These are phyloP conservation scores for Elongisporangium undulatum DNA, from an alignment of 352 stramenopile genomes.

Conservation along the genomic window DNA sequence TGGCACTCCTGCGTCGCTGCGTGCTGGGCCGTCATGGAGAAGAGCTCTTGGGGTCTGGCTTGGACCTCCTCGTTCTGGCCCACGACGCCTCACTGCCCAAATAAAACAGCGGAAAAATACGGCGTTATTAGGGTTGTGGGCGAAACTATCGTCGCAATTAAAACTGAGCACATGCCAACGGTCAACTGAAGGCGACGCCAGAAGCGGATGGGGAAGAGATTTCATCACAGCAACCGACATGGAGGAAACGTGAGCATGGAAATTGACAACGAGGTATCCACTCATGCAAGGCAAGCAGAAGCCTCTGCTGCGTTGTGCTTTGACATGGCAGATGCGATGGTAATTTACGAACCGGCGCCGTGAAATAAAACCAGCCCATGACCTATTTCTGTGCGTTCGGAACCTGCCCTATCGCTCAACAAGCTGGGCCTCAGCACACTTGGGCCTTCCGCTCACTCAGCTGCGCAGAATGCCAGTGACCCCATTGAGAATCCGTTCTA, in stretches of 20 bases:
- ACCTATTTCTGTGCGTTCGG: neutral
- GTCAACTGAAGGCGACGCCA: too few relatives aligned
- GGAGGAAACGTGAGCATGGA: too few relatives aligned
- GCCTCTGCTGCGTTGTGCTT: too few relatives aligned
- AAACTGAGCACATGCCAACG: neutral
- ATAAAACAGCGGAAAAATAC: neutral
- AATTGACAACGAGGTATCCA: too few relatives aligned
- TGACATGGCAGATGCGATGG: neutral
- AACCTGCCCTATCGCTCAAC: neutral
- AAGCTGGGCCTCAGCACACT: neutral
- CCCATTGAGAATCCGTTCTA: neutral
- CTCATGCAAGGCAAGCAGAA: too few relatives aligned
- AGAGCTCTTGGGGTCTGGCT: neutral
- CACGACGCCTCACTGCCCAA: neutral
- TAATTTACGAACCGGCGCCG: neutral
- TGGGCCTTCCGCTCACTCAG: neutral
- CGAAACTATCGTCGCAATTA: neutral
- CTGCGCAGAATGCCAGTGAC: neutral
- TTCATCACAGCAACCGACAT: too few relatives aligned
- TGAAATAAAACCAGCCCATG: neutral
- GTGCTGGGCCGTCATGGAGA: neutral
- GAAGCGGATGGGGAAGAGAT: too few relatives aligned
- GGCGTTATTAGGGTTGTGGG: neutral
- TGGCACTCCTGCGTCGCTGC: conserved; percentile 62
- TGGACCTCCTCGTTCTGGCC: neutral